Base-by-base conservation (phyloP, 202 grass and related monocot genomes). In the Sporobolus alterniflorus region DNA sequence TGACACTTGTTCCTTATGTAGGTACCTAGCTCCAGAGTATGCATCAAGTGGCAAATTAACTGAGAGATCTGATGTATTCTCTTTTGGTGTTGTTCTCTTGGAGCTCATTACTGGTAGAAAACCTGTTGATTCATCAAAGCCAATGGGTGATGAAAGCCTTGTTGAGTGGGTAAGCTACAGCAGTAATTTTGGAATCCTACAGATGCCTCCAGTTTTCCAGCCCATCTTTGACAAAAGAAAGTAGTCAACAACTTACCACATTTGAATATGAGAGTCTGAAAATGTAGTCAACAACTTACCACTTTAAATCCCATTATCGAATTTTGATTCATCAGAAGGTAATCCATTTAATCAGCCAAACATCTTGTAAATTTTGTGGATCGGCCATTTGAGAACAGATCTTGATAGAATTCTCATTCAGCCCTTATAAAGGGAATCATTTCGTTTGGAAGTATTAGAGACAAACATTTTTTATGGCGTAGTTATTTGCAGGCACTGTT, bases 21-120 rank as follows among this genome's bases (percentile, higher is more conserved):
- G 96, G 52, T 99, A 99, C 76, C 76, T 98, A 69, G 96, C 95
- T 84, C 96, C 96, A 70, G 96, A 98, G 84, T 98, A 98, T 70
- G 96, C 96, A 17, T 94, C 96, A 9, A 91, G 88, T 75, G 96
- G 96, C 56, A 99, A 99, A 64, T 79, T 99, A 73, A 99, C 96
- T 24, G 96, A 99, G 64, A 87, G 88, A 88, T 99, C 96, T 26
- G 96, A 99, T 92, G 96, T 99, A 40, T 99, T 92, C 51, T 99
- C 96, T 11, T 99, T 94, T 22, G 96, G 96, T 9, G 96, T 99
- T 86, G 96, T 99, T 41, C 86, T 99, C 60, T 92, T 99, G 64
- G 96, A 99, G 81, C 93, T 99, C 70, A 96, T 99, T 81, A 94
- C 91, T 34, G 89, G 96, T 65, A 87, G 91, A 82, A 99, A 86